These are phyloP conservation scores for Ophiostoma ips DNA, from an alignment of 2,329 filamentous ascomycete species.

Conservation along the genomic window DNA sequence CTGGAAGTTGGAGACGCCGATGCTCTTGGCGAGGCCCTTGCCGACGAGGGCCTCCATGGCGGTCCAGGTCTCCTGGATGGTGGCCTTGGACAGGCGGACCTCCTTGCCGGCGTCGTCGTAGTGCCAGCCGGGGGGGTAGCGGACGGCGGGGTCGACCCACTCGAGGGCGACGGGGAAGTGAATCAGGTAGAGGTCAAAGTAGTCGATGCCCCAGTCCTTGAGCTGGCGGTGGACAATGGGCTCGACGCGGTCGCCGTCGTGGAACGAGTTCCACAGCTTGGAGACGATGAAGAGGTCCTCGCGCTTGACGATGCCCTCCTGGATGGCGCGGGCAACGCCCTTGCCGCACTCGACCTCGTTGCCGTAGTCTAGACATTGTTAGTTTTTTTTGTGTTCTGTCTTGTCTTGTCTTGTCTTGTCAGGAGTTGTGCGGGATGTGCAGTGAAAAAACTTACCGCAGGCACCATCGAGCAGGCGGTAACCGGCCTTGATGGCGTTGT, in stretches of 20 bases:
- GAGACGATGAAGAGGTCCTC: constrained; percentile 84
- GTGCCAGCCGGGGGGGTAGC: constrained; percentile 70
- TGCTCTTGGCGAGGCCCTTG: constrained; percentile 53
- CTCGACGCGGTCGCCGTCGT: constrained; percentile 64
- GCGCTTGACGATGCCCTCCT: constrained; percentile 67
- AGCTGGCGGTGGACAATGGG: constrained; percentile 65
- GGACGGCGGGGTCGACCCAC: constrained; percentile 66
- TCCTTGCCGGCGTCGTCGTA: constrained; percentile 44
- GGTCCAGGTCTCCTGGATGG: constrained; percentile 69
- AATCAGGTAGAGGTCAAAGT: constrained; percentile 81
- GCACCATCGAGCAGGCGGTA: constrained; percentile 49
- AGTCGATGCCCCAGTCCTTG: constrained; percentile 70
- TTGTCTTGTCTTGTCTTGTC: too few relatives aligned
- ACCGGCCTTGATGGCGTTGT: constrained; percentile 55
- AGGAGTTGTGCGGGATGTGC: neutral
- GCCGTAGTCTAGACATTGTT: constrained; percentile 51
- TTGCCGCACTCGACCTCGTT: constrained; percentile 69
- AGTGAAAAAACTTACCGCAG: constrained; percentile 38
- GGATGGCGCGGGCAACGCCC: constrained; percentile 65
- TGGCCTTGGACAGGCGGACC: constrained; percentile 51
- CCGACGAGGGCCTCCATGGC: constrained; percentile 66
- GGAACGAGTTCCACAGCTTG: constrained; percentile 90
- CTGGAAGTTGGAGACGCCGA: constrained; percentile 77
- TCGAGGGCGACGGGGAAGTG: constrained; percentile 82
- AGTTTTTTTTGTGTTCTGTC: neutral